Conservation (phyloP, 805 yeast genomes). For the Cyberlindnera suaveolens region DNA sequence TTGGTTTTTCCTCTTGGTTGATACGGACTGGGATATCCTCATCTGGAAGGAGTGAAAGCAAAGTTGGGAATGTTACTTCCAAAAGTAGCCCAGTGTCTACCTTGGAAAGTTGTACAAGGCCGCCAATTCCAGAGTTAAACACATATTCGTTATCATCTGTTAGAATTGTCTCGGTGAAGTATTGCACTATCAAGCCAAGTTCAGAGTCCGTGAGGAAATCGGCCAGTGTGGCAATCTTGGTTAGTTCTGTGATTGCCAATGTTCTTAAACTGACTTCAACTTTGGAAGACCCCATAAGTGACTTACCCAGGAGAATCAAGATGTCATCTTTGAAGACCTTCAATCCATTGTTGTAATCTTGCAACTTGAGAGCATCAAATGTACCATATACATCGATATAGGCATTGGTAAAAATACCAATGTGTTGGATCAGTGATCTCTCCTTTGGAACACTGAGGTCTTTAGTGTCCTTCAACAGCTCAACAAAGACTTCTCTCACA, state of each 20-base stretch:
- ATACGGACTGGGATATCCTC: constrained; percentile 24
- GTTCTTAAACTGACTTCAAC: constrained; percentile 66
- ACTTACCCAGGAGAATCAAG: constrained; percentile 59
- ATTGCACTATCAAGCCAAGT: constrained; percentile 53
- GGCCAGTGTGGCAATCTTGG: constrained; percentile 45
- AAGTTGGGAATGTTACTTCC: constrained; percentile 45
- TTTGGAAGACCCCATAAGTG: constrained; percentile 60
- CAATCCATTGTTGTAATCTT: constrained; percentile 6
- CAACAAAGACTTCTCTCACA: constrained; percentile 39
- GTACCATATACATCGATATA: constrained; percentile 40
- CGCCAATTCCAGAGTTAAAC: constrained; percentile 45
- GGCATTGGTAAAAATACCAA: constrained; percentile 52
- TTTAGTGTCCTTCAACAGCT: constrained; percentile 30
- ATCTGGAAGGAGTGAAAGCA: constrained; percentile 47
- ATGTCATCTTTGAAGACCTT: constrained; percentile 51
- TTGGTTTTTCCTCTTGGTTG: constrained; percentile 21
- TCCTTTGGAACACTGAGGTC: constrained; percentile 48
- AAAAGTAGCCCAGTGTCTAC: constrained; percentile 35
- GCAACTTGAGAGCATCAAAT: constrained; percentile 5
- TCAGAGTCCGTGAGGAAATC: constrained; percentile 50
- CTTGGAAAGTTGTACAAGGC: constrained; percentile 44
- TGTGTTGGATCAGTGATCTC: constrained; percentile 49
- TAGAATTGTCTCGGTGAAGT: constrained; percentile 58
- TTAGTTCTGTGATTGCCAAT: constrained; percentile 58
- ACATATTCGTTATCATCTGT: constrained; percentile 45